Percentiles rank a stretch among this genome's conserved stretches.
phyloP scores from a whole-genome alignment of 495 filamentous ascomycete genomes.

The Clohesyomyces aquaticus region DNA sequence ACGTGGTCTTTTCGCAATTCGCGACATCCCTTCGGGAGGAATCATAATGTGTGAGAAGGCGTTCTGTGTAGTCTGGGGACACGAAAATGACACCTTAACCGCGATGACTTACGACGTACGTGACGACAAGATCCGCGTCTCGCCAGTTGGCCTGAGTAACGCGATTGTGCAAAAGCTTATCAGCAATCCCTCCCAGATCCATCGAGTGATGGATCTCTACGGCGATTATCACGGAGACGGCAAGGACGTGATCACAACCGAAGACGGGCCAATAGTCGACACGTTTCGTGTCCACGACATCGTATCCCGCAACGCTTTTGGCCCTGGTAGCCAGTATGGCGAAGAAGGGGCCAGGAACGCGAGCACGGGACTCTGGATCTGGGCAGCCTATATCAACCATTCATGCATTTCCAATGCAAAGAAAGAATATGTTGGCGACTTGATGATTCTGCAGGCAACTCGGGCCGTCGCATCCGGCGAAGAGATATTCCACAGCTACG shows the following conservation, averaged over 20 bases:
- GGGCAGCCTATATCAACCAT: slow-evolving; percentile 37
- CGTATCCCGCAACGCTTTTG: slow-evolving; percentile 48
- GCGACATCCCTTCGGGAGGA: slow-evolving; percentile 27
- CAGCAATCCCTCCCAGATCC: slow-evolving; percentile 35
- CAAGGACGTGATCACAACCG: slow-evolving; percentile 19
- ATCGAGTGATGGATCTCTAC: slow-evolving; percentile 29
- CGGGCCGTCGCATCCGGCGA: slow-evolving; percentile 29
- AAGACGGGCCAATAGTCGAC: slow-evolving; percentile 44
- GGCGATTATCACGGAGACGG: slow-evolving; percentile 30
- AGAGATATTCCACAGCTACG: slow-evolving; percentile 32
- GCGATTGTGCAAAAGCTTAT: slow-evolving; percentile 35
- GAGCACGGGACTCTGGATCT: slow-evolving; percentile 34
- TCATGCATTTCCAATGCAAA: slow-evolving; percentile 30
- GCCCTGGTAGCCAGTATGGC: slow-evolving; percentile 36
- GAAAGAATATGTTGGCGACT: slow-evolving; percentile 31
- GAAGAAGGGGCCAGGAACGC: slow-evolving; percentile 37
- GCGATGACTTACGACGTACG: slow-evolving; percentile 40
- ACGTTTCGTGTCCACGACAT: slow-evolving; percentile 49
- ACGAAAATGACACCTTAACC: slow-evolving; percentile 25
- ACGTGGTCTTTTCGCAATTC: slow-evolving; percentile 37
- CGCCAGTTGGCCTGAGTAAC: slow-evolving; percentile 29
- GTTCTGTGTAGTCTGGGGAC: slow-evolving; percentile 31
- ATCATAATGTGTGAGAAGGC: slow-evolving; percentile 40
- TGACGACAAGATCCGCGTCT: slow-evolving; percentile 29
- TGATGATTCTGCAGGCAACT: slow-evolving; percentile 28